Conservation (phyloP, 129 eudicot species). For the Solidago caesia region DNA sequence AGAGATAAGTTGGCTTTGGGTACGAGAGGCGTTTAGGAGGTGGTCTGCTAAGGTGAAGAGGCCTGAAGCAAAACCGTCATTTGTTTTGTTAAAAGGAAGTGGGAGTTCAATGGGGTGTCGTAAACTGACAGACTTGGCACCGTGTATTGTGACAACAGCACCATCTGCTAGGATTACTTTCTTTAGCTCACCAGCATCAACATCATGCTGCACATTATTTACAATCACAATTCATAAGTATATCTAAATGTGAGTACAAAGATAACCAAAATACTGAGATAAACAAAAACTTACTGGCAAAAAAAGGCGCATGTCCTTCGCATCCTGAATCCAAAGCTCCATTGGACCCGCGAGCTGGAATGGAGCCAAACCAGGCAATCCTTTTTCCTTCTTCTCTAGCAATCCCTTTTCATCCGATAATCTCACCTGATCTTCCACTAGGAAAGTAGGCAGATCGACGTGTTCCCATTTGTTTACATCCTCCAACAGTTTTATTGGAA, state of each 20-base stretch:
- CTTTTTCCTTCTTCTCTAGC: slow-evolving; percentile 27
- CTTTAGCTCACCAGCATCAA: slow-evolving; percentile 92
- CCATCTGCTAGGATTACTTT: slow-evolving; percentile 94
- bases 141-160: slow-evolving; percentile 91
- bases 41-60: slow-evolving; percentile 74
- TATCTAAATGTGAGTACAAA: too few relatives aligned
- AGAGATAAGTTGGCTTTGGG: slow-evolving; percentile 55
- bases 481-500: slow-evolving; percentile 25
- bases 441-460: slow-evolving; percentile 20
- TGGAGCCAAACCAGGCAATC: slow-evolving; percentile 78
- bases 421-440: slow-evolving; percentile 9
- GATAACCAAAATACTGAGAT: not conserved
- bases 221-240: not conserved
- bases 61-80: slow-evolving; percentile 73
- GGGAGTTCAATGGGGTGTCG: slow-evolving; percentile 91
- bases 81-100: slow-evolving; percentile 68
- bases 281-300: slow-evolving; percentile 58
- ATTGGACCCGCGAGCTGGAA: slow-evolving; percentile 97
- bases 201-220: slow-evolving; percentile 60
- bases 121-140: slow-evolving; percentile 90
- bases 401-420: not conserved
- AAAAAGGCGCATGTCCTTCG: slow-evolving; percentile 70
- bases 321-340: slow-evolving; percentile 96
- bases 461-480: slow-evolving; percentile 25
- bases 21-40: slow-evolving; percentile 59